Conservation (phyloP, 2,329 filamentous ascomycete genomes). For the Colletotrichum graminicola region DNA sequence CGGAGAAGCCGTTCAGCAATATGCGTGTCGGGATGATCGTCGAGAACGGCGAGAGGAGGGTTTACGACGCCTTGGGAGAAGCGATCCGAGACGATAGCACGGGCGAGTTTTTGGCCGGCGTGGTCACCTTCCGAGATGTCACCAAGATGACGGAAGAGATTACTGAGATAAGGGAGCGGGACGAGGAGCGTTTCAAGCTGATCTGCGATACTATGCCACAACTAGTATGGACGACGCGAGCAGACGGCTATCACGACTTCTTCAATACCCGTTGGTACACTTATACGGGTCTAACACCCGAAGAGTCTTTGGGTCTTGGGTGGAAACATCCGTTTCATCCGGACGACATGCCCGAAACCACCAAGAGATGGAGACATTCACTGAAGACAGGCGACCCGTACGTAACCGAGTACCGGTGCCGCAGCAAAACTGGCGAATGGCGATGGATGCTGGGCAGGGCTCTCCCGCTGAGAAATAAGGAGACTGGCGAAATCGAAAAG, state of each 20-base stretch:
- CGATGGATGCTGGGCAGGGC: constrained; percentile 84
- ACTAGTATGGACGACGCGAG: constrained; percentile 79
- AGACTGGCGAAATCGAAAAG: constrained; percentile 77
- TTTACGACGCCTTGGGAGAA: constrained; percentile 77
- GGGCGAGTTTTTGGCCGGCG: constrained; percentile 79
- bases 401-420: constrained; percentile 77
- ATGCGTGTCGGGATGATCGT: constrained; percentile 74
- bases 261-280: constrained; percentile 83
- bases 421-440: constrained; percentile 75
- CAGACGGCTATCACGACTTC: constrained; percentile 77
- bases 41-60: constrained; percentile 61
- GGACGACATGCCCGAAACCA: constrained; percentile 73
- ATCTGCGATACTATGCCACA: constrained; percentile 82
- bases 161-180: constrained; percentile 75
- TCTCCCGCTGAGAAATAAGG: constrained; percentile 73
- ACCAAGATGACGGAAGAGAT: constrained; percentile 78
- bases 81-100: constrained; percentile 74
- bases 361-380: constrained; percentile 70
- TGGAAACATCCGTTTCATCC: constrained; percentile 77
- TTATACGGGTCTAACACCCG: constrained; percentile 77
- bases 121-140: constrained; percentile 79
- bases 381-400: constrained; percentile 77
- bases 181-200: constrained; percentile 79
- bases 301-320: constrained; percentile 71
- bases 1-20: constrained; percentile 69